A percentile compares a stretch with the other conserved stretches of the same genome.
Conservation (phyloP, 1,284 basidiomycete genomes). For the Tilletia walkeri region DNA sequence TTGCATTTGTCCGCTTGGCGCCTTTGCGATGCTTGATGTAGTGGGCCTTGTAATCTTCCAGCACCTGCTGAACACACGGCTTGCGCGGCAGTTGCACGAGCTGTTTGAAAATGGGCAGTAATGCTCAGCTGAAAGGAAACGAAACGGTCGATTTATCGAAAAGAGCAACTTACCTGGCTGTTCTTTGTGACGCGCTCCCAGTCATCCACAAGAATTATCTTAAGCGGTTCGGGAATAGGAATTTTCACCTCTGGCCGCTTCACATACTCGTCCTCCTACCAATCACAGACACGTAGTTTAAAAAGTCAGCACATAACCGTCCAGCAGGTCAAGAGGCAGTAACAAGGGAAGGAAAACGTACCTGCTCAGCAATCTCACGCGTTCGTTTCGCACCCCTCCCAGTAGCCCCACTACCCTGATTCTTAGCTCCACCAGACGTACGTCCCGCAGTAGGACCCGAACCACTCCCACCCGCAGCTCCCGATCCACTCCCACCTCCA, state of each 20-base stretch:
- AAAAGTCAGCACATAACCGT: background rate
- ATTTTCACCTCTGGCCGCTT: constrained; percentile 88
- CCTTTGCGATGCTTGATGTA: constrained; percentile 24
- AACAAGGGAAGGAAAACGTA: constrained; percentile 14
- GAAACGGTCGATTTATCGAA: no score
- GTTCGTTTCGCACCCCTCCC: constrained; percentile 27
- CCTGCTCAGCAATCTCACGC: constrained; percentile 36
- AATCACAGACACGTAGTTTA: no score
- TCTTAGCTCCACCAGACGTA: background rate
- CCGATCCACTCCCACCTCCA: constrained; percentile 7
- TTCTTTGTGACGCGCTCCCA: constrained; percentile 96
- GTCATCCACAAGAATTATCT: constrained; percentile 88
- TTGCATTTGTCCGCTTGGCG: constrained; percentile 22
- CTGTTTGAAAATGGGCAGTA: constrained; percentile 56
- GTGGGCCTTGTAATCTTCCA: constrained; percentile 68
- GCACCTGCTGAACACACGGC: constrained; percentile 75
- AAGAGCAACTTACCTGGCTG: constrained; percentile 57
- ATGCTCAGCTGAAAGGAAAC: background rate
- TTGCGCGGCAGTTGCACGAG: constrained; percentile 79
- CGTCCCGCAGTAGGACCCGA: constrained; percentile 6
- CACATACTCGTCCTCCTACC: constrained; percentile 61
- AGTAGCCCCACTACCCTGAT: constrained; percentile 20
- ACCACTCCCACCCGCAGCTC: constrained; percentile 53
- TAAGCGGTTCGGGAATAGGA: constrained; percentile 81
- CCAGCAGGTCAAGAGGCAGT: background rate